phyloP scores from a whole-genome alignment of 306 rosid genomes.

The Casuarina glauca region DNA sequence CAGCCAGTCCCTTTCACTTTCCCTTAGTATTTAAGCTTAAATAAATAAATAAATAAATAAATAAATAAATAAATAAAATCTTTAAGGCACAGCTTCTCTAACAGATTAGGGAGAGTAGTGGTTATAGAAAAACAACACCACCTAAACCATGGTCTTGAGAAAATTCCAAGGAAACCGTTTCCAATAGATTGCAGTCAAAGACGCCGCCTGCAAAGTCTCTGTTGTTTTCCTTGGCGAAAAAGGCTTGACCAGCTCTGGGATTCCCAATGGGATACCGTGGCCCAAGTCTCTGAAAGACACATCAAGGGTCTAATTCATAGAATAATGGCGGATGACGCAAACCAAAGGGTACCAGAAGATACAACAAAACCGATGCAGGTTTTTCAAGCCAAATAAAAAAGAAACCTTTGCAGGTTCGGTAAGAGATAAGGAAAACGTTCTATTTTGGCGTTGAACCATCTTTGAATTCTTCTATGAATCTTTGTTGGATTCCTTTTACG shows the following conservation, averaged over 20 bases:
- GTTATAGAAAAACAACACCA: background rate
- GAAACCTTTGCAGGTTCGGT: background rate
- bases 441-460: background rate
- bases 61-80: too few relatives aligned
- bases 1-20: background rate
- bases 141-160: background rate
- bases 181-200: constrained; percentile 41
- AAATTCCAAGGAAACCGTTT: background rate
- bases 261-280: too few relatives aligned
- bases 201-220: constrained; percentile 44
- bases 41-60: too few relatives aligned
- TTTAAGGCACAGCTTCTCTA: too few relatives aligned
- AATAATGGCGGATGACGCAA: background rate
- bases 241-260: constrained; percentile 8
- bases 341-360: background rate
- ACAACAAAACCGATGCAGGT: background rate
- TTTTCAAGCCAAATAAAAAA: background rate
- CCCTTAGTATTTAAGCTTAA: too few relatives aligned
- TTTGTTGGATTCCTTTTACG: background rate
- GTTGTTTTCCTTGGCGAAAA: constrained; percentile 16
- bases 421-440: constrained; percentile 15
- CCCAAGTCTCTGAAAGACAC: too few relatives aligned
- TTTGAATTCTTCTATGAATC: constrained; percentile 9
- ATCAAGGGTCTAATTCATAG: background rate
- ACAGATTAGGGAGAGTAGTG: too few relatives aligned